A percentile compares a stretch with the other conserved stretches of the same genome.
These are phyloP conservation scores for Xylaria hypoxylon DNA, from an alignment of 2,329 filamentous ascomycete species.

Conservation along the genomic window DNA sequence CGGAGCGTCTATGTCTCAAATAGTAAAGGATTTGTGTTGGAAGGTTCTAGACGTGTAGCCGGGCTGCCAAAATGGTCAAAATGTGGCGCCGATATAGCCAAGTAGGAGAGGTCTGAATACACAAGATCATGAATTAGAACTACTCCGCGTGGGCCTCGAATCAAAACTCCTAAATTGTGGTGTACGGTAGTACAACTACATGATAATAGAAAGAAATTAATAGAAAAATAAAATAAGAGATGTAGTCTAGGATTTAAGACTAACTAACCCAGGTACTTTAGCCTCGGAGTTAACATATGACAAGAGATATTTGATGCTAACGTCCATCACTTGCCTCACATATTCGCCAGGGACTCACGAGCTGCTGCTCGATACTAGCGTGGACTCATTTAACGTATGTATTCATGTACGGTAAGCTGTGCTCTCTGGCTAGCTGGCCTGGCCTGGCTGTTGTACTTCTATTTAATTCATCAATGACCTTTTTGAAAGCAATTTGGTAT, in stretches of 20 bases:
- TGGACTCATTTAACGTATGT: not conserved
- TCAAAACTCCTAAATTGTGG: conserved; percentile 16
- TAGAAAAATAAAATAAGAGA: not conserved
- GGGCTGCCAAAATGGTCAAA: conserved; percentile 23
- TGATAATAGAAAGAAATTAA: conserved; percentile 14
- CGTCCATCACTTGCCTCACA: conserved; percentile 1
- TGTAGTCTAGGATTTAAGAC: not conserved
- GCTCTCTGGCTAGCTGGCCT: conserved; percentile 8
- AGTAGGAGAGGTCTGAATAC: not conserved
- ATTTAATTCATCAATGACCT: conserved; percentile 7
- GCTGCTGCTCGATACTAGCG: not conserved
- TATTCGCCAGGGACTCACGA: not conserved
- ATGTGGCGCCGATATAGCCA: conserved; percentile 38
- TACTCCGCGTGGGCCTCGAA: conserved; percentile 27
- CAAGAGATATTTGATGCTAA: conserved; percentile 6
- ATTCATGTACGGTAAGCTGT: conserved; percentile 9
- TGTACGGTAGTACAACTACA: conserved; percentile 11
- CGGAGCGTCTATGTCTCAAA: conserved; percentile 30
- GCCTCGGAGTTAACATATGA: not conserved
- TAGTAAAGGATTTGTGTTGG: conserved; percentile 4
- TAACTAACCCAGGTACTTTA: not conserved
- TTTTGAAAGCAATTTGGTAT: conserved; percentile 44
- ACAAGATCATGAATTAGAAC: conserved; percentile 17
- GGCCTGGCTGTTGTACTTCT: not conserved
- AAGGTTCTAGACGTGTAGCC: conserved; percentile 22